Evolutionary conservation across 2,329 filamentous ascomycete genomes (phyloP).

Genomic region (Nannizzia gypsea): DNA sequence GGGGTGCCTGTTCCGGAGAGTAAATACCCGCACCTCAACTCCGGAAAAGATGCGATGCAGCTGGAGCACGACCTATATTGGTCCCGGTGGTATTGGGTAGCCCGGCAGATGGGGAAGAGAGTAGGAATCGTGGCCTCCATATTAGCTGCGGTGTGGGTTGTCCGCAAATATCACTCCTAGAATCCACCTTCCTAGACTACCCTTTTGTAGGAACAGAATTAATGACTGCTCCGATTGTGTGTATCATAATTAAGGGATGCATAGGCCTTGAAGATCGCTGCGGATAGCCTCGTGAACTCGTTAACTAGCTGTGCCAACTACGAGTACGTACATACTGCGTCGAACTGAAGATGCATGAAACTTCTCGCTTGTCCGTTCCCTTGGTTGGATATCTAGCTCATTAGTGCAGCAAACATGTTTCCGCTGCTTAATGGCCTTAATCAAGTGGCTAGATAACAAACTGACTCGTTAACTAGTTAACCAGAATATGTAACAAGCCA

Average conservation of each 20-base stretch:
- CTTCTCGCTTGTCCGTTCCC: background rate
- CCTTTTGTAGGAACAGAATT: background rate
- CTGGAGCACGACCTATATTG: background rate
- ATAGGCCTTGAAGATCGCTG: background rate
- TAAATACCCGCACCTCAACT: constrained; percentile 26
- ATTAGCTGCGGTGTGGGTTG: background rate
- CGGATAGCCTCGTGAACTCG: background rate
- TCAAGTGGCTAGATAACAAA: too few species aligned
- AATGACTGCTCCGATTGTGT: too few species aligned
- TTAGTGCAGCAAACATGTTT: background rate
- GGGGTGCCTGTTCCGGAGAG: constrained; percentile 25
- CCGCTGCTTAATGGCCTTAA: too few species aligned
- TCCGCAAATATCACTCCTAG: background rate
- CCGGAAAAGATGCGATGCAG: background rate
- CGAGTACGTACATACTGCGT: too few species aligned
- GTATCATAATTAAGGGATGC: too few species aligned
- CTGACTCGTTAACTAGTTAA: too few species aligned
- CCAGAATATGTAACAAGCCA: too few species aligned
- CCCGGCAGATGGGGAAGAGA: background rate
- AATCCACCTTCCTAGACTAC: background rate
- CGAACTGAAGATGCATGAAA: background rate
- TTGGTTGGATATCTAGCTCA: background rate
- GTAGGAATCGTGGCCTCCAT: background rate
- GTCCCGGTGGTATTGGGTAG: background rate
- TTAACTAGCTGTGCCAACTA: background rate